Percentiles rank a stretch among this genome's conserved stretches.
Conservation (phyloP, 2,329 filamentous ascomycete genomes). For the Ophiostoma montium region DNA sequence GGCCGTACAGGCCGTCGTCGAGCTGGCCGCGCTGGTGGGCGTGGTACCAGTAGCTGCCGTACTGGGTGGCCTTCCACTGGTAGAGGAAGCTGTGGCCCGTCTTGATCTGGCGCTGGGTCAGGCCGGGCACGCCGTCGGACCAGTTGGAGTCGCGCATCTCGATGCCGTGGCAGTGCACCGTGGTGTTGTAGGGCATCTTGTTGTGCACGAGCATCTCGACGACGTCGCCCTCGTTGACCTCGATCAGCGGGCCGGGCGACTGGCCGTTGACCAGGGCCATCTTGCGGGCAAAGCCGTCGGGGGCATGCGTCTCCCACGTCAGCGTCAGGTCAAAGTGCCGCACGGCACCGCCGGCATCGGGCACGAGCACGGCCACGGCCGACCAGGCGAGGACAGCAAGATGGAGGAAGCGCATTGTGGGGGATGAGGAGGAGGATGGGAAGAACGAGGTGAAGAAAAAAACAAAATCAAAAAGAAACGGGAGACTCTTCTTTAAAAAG, state of each 20-base stretch:
- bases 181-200: conserved; percentile 30
- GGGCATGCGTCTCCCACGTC: conserved; percentile 25
- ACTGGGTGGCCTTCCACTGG: conserved; percentile 38
- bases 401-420: too few species aligned
- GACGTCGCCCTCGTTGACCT: conserved; percentile 35
- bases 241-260: conserved; percentile 46
- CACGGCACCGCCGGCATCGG: neutral
- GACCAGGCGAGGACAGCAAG: too few species aligned
- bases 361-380: neutral
- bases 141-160: conserved; percentile 39
- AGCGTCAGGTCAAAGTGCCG: conserved; percentile 17
- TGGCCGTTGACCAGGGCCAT: conserved; percentile 43
- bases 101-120: conserved; percentile 37
- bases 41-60: conserved; percentile 49
- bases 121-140: conserved; percentile 45
- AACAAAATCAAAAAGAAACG: neutral
- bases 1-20: conserved; percentile 44
- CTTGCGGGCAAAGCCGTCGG: conserved; percentile 29
- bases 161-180: conserved; percentile 37
- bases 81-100: conserved; percentile 36
- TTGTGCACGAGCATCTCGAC: conserved; percentile 33
- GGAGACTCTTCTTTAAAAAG: neutral
- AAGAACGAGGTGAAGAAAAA: neutral
- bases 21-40: conserved; percentile 40
- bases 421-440: too few species aligned